These are phyloP conservation scores for Maudiozyma pseudohumilis DNA, from an alignment of 805 yeast species.

Conservation along the genomic window DNA sequence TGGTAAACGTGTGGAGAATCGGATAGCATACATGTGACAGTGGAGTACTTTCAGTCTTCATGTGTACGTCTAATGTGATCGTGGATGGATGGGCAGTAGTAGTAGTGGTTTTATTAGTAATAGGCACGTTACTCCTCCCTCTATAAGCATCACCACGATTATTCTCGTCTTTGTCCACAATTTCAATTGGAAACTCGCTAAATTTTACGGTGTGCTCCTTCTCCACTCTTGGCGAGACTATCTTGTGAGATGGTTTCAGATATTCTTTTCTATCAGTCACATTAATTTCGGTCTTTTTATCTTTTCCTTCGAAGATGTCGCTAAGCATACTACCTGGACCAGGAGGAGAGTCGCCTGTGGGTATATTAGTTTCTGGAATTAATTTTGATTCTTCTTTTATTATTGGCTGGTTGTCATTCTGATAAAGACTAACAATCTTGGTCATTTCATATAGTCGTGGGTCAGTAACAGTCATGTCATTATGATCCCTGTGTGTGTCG, in stretches of 20 bases:
- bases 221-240: no score
- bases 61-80: no score
- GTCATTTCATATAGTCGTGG: constrained; percentile 26
- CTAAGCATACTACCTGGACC: constrained; percentile 13
- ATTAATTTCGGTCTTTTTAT: neutral
- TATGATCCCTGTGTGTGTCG: constrained; percentile 5
- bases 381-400: constrained; percentile 7
- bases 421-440: constrained; percentile 26
- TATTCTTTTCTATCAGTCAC: no score
- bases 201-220: constrained; percentile 23
- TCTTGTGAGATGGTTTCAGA: no score
- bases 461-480: constrained; percentile 5
- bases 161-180: constrained; percentile 12
- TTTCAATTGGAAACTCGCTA: constrained; percentile 19
- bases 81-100: no score
- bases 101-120: no score
- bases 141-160: neutral
- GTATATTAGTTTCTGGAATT: constrained; percentile 5
- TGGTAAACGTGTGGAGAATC: constrained; percentile 4
- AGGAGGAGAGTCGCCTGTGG: no score
- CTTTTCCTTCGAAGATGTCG: constrained; percentile 17
- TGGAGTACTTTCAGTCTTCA: no score
- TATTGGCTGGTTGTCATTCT: constrained; percentile 6
- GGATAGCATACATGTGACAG: neutral
- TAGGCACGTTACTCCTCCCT: neutral